Evolutionary conservation across 176 grass and related monocot genomes (phyloP), one percentile per base, ranked within the genome.

Genomic region (Musa acuminata): DNA sequence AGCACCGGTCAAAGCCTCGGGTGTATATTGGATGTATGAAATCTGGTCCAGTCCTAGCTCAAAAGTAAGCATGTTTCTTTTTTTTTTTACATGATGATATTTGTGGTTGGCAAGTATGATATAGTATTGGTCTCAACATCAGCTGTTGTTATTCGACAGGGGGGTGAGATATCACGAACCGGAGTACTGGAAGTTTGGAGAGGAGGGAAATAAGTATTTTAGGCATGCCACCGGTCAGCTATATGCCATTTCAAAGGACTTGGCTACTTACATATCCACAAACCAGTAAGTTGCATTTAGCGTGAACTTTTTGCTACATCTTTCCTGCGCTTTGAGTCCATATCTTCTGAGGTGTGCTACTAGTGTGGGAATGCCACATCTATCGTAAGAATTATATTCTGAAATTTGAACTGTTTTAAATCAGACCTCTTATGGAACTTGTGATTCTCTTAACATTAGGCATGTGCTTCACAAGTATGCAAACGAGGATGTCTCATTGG

Each of bases 11-110:
- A 0, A 97, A 88, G 75, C 90, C 94, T 69, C 78, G 90, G 62
- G 68, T 86, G 23, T 97, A 97, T 64, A 75, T 93, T 7, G 94
- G 94, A 10, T 97, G 94, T 82, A 97, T 97, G 94, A 97, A 97
- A 69, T 89, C 90, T 27, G 94, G 90, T 13, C 93, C 93, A 53
- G 93, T 97, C 49, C 77, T 93, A 9, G 90, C 93, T 83, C 93
- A 93, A 82, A 87, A 97, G 93, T 97, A 93, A 85, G 87, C 75
- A 19, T 0, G 22, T 23, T 49, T n/a, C n/a, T n/a, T 48, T 13
- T 9, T 59, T 7, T 14, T 66, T 62, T 43, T 43, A 43, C 35
- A 19, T 69, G 14, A 43, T 55, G 43, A 53, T 67, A 10, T 64
- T 55, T 67, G 17, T 35, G 12, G 62, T 24, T 73, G 8, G 9